Percentiles rank a stretch among this genome's conserved stretches.
Evolutionary conservation across 306 rosid species (phyloP).

Genomic region (Trichosanthes truncata): DNA sequence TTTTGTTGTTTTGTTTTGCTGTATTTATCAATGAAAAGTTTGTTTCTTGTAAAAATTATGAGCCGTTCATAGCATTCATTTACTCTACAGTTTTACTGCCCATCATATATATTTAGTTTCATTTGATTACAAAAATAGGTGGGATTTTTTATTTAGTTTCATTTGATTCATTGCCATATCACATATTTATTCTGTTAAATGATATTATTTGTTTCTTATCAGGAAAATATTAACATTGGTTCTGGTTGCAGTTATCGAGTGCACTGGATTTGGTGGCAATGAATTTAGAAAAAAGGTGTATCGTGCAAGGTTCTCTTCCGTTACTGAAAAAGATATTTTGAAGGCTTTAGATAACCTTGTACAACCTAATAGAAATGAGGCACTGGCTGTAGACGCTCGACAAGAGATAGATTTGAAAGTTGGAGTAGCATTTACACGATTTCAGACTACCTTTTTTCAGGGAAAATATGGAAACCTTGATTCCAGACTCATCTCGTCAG

Average conservation of each 20-base stretch:
- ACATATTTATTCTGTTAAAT: not conserved
- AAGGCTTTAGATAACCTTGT: slow-evolving; percentile 83
- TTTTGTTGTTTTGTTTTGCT: no score
- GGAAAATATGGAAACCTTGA: slow-evolving; percentile 99
- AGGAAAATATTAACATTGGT: not conserved
- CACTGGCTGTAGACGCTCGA: slow-evolving; percentile 93
- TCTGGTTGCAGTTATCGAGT: slow-evolving; percentile 68
- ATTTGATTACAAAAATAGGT: not conserved
- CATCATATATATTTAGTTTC: no score
- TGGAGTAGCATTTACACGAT: slow-evolving; percentile 95
- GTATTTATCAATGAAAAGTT: no score
- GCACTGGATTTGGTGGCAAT: slow-evolving; percentile 49
- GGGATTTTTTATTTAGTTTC: not conserved
- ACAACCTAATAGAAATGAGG: slow-evolving; percentile 72
- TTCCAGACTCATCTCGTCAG: slow-evolving; percentile 89
- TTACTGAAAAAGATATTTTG: slow-evolving; percentile 80
- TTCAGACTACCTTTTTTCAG: slow-evolving; percentile 77
- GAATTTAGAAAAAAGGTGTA: slow-evolving; percentile 39
- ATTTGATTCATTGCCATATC: not conserved
- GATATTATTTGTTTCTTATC: slow-evolving; percentile 2
- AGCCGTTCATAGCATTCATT: not conserved
- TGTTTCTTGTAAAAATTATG: no score
- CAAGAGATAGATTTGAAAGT: slow-evolving; percentile 99
- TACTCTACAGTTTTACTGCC: not conserved
- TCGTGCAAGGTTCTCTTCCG: slow-evolving; percentile 94